These are phyloP conservation scores for Yamadazyma oceani DNA, from an alignment of 1,139 yeast species.

Conservation along the genomic window DNA sequence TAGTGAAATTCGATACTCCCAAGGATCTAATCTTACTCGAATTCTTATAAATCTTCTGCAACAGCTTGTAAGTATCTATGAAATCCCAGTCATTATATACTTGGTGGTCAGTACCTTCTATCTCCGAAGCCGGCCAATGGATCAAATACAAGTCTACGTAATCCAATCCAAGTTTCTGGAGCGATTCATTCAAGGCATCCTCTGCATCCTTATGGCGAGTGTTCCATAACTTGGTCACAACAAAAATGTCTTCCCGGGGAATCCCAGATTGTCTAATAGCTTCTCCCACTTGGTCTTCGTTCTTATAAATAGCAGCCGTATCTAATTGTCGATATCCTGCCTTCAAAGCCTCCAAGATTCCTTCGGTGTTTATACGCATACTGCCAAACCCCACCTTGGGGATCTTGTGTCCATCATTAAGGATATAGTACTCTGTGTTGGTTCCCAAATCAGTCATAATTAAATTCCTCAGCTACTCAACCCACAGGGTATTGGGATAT, in stretches of 20 bases:
- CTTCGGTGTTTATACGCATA: constrained; percentile 1
- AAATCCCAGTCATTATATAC: constrained; percentile 45
- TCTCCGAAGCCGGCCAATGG: constrained; percentile 78
- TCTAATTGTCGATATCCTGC: constrained; percentile 80
- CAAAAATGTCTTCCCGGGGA: constrained; percentile 67
- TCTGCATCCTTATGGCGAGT: constrained; percentile 61
- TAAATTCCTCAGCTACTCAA: too few relatives aligned
- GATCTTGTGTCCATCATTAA: constrained; percentile 63
- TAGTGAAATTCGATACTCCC: constrained; percentile 79
- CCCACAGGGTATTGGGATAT: too few relatives aligned
- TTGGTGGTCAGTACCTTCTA: constrained; percentile 28
- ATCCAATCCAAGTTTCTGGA: constrained; percentile 67
- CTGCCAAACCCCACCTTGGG: constrained; percentile 56
- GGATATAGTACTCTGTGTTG: constrained; percentile 28
- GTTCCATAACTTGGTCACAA: constrained; percentile 82
- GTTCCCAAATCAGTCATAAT: constrained; percentile 3
- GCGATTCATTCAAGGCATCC: constrained; percentile 59
- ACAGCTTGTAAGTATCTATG: constrained; percentile 60
- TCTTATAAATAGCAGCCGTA: constrained; percentile 67
- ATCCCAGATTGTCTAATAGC: constrained; percentile 66
- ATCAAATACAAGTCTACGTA: constrained; percentile 81
- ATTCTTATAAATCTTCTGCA: constrained; percentile 54
- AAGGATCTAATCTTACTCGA: constrained; percentile 61
- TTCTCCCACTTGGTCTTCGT: constrained; percentile 67
- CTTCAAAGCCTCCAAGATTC: constrained; percentile 46